phyloP scores from a whole-genome alignment of 345 rosid genomes.

The Salix purpurea region DNA sequence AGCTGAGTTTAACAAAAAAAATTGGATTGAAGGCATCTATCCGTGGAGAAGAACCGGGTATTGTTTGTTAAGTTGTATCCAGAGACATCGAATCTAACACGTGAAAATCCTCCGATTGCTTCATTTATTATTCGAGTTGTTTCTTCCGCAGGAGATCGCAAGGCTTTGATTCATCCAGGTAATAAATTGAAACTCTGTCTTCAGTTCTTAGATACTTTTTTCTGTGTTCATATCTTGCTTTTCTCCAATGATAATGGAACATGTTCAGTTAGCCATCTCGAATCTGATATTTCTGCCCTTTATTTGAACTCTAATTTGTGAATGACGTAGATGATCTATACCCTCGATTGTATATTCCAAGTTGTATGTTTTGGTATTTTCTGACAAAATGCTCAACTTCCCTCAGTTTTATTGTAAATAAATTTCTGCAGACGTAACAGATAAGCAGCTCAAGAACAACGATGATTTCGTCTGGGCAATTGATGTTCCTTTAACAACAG shows the following conservation, averaged over 20 bases:
- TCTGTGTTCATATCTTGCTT: background rate
- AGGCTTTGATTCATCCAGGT: conserved; percentile 84
- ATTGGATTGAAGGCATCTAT: conserved; percentile 61
- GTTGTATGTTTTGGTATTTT: background rate
- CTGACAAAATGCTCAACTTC: background rate
- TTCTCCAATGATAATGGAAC: background rate
- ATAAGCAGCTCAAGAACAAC: conserved; percentile 66
- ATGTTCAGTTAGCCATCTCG: background rate
- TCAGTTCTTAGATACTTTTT: background rate
- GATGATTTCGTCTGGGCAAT: conserved; percentile 81
- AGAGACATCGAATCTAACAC: conserved; percentile 62
- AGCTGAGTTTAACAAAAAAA: background rate
- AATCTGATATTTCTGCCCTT: background rate
- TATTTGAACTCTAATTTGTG: too few species aligned
- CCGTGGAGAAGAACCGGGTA: conserved; percentile 79
- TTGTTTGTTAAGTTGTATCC: conserved; percentile 71
- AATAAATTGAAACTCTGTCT: background rate
- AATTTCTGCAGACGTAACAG: conserved; percentile 54
- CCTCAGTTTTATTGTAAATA: background rate
- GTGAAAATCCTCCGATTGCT: conserved; percentile 83
- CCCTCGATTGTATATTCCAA: background rate
- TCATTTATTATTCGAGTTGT: conserved; percentile 74
- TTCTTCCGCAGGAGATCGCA: conserved; percentile 65
- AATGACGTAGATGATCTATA: too few species aligned
- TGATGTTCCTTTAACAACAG: conserved; percentile 72